Evolutionary conservation across 1,139 yeast species (phyloP).

Genomic region (Yamadazyma conglobata): DNA sequence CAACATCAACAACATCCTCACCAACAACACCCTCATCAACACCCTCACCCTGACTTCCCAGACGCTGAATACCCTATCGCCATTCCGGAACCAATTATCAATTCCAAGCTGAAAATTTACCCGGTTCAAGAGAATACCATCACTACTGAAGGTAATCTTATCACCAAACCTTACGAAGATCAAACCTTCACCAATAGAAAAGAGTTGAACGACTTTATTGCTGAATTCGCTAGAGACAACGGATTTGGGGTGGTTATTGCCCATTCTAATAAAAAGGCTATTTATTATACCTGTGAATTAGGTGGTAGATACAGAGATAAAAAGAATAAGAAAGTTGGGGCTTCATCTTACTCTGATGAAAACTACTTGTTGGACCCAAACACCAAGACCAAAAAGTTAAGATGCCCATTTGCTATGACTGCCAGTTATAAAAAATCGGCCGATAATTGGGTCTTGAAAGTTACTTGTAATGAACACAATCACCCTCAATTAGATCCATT

Average conservation of each 20-base stretch:
- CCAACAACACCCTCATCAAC: conserved; percentile 15
- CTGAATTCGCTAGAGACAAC: conserved; percentile 55
- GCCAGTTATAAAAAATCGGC: conserved; percentile 50
- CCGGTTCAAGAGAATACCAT: conserved; percentile 48
- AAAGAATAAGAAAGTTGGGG: conserved; percentile 31
- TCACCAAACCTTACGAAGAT: conserved; percentile 55
- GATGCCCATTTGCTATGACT: conserved; percentile 58
- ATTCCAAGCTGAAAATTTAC: conserved; percentile 43
- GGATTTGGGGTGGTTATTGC: conserved; percentile 61
- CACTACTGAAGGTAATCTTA: conserved; percentile 48
- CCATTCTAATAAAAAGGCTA: conserved; percentile 56
- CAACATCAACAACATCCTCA: conserved; percentile 10
- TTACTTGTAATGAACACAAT: conserved; percentile 56
- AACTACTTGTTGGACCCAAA: conserved; percentile 41
- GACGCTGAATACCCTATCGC: conserved; percentile 46
- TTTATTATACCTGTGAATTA: conserved; percentile 58
- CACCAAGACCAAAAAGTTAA: conserved; percentile 50
- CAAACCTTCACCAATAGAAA: conserved; percentile 50
- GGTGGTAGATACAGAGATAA: conserved; percentile 58
- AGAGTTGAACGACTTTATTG: conserved; percentile 52
- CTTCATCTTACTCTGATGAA: conserved; percentile 26
- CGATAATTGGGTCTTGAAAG: conserved; percentile 51
- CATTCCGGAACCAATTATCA: conserved; percentile 48
- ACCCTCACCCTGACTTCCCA: conserved; percentile 16
- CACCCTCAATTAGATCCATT: conserved; percentile 58